Evolutionary conservation across 2,329 filamentous ascomycete species (phyloP).

Genomic region (Purpureocillium takamizusanense): DNA sequence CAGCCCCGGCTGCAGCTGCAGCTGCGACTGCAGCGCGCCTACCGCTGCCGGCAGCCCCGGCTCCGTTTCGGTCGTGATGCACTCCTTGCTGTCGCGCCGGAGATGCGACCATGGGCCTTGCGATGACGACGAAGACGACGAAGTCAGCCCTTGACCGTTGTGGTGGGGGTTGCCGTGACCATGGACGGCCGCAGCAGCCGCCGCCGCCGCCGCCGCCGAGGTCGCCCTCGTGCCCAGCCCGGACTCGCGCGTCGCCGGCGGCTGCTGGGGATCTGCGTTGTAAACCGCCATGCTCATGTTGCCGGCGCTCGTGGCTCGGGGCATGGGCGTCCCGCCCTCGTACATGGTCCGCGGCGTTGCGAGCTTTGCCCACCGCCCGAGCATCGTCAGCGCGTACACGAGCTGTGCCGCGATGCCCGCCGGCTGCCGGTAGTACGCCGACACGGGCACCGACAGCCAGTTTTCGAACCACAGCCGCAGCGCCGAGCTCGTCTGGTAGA

Average conservation of each 20-base stretch:
- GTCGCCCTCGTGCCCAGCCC: not conserved
- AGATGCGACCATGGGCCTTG: no score
- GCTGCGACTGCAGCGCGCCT: conserved; percentile 28
- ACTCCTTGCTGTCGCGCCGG: conserved; percentile 3
- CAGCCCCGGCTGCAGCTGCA: conserved; percentile 34
- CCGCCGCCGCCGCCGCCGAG: not conserved
- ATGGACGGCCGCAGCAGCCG: not conserved
- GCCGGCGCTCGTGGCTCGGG: conserved; percentile 12
- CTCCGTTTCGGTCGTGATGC: conserved; percentile 21
- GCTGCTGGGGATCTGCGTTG: conserved; percentile 14
- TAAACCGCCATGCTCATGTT: conserved; percentile 10
- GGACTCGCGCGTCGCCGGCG: conserved; percentile 6
- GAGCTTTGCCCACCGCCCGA: conserved; percentile 41
- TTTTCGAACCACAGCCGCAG: conserved; percentile 39
- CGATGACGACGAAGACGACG: no score
- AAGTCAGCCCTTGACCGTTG: no score
- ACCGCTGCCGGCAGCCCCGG: conserved; percentile 30
- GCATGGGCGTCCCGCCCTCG: conserved; percentile 14
- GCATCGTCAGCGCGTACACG: conserved; percentile 40
- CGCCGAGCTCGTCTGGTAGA: conserved; percentile 39
- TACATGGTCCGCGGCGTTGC: conserved; percentile 25
- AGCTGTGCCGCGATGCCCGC: conserved; percentile 35
- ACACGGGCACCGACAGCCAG: conserved; percentile 34
- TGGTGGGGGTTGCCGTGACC: no score
- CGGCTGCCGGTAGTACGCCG: conserved; percentile 34